phyloP scores from a whole-genome alignment of 257 asterid species.

The Gentiana macrophylla region DNA sequence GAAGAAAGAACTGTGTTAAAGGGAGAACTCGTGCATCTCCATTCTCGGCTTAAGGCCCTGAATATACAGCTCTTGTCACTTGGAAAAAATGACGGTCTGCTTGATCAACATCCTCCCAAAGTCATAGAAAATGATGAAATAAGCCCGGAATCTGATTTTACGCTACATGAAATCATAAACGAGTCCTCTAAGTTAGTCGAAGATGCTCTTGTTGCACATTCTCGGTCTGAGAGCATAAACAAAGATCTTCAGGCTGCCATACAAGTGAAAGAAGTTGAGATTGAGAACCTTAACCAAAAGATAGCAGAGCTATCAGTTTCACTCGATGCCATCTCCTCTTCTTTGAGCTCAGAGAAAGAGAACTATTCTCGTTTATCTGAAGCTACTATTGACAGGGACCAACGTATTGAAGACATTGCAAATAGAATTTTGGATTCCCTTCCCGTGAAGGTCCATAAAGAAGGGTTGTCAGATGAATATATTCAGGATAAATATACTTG shows the following conservation, averaged over 20 bases:
- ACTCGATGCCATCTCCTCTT: slow-evolving; percentile 20
- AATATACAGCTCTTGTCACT: slow-evolving; percentile 17
- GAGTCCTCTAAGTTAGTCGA: slow-evolving; percentile 39
- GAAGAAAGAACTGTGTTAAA: slow-evolving; percentile 41
- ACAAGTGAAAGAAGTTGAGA: slow-evolving; percentile 46
- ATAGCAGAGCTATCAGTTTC: slow-evolving; percentile 39
- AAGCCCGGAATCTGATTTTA: slow-evolving; percentile 21
- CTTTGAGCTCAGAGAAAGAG: slow-evolving; percentile 24
- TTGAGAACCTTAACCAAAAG: slow-evolving; percentile 46
- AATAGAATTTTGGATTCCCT: slow-evolving; percentile 47
- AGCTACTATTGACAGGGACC: slow-evolving; percentile 33
- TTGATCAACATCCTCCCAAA: slow-evolving; percentile 12
- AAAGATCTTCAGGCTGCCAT: slow-evolving; percentile 37
- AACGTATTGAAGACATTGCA: slow-evolving; percentile 35
- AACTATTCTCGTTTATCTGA: slow-evolving; percentile 23
- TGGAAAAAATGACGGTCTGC: slow-evolving; percentile 20
- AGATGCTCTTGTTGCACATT: slow-evolving; percentile 22
- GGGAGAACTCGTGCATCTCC: slow-evolving; percentile 39
- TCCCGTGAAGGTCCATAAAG: slow-evolving; percentile 30
- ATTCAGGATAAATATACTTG: slow-evolving; percentile 43
- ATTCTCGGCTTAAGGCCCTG: slow-evolving; percentile 32
- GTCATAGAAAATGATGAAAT: slow-evolving; percentile 6
- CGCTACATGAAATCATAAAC: slow-evolving; percentile 42
- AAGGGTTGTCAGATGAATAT: slow-evolving; percentile 33
- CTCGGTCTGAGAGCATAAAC: slow-evolving; percentile 26